Base-by-base conservation (phyloP, 2,329 filamentous ascomycete species). In the Venturiaceae sp. region DNA sequence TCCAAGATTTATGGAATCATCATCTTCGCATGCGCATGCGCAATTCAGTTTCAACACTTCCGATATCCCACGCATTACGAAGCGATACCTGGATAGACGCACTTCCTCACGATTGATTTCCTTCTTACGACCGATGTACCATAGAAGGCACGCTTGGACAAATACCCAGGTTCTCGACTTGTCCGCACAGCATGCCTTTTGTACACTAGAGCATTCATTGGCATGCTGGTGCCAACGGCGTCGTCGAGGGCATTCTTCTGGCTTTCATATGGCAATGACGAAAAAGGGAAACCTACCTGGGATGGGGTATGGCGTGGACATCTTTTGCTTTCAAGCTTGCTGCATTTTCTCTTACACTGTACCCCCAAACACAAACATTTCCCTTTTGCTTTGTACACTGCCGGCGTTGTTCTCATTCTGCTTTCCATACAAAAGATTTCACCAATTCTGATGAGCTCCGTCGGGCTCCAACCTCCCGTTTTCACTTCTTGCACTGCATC, bases 51-150 rank as follows among this genome's bases (percentile, higher is more conserved):
- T 30, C 44, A 28, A 23, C 13, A 50, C 30, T 16, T 30, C 21
- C 44, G 30, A 30, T 11, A 50, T n/a, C 44, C 23, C 5, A 50
- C 14, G 44, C 44, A 50, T 50, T 30, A 30, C 44, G 44, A 50
- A 50, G 44, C 23, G 44, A 30, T 30, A 30, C 44, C 30, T n/a
- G n/a, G 26, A 50, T 50, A 28, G 44, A 50, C 44, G 44, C 44
- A 50, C 44, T 16, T 30, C 44, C 13, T 30, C 23, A 50, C 44
- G 44, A 50, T 26, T 26, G 26, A 50, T 50, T 50, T 30, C 26
- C 44, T 50, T 50, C 44, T 50, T 30, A 50, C 44, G 44, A n/a
- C 52, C 52, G 32, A 53, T 53, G 52, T 53, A 53, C 52, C 52
- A 53, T 34, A 34, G 21, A 30, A 39, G n/a, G 23, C 32, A 53